A percentile compares a stretch with the other conserved stretches of the same genome.
Conservation (phyloP, 306 rosid genomes). For the Clitoria ternatea region DNA sequence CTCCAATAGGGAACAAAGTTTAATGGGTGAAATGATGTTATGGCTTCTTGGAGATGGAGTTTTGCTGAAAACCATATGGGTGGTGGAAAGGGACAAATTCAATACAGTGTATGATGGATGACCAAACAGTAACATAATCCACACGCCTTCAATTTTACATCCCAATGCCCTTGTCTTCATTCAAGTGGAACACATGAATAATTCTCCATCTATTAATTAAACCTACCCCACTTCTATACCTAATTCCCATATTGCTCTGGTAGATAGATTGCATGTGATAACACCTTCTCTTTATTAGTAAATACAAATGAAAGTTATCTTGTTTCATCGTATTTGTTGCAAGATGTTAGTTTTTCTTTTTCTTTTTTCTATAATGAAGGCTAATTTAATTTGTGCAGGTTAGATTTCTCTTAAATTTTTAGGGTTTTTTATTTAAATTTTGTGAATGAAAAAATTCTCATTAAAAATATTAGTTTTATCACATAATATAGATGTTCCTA, state of each 20-base stretch:
- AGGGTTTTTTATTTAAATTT: no score
- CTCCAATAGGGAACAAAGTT: conserved; percentile 28
- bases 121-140: conserved; percentile 38
- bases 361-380: no score
- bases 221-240: conserved; percentile 14
- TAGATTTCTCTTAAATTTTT: no score
- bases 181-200: conserved; percentile 34
- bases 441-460: no score
- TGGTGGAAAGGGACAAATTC: conserved; percentile 39
- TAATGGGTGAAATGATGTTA: conserved; percentile 34
- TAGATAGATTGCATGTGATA: conserved; percentile 13
- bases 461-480: no score
- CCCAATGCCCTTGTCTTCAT: conserved; percentile 48
- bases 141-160: conserved; percentile 31
- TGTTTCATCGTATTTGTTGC: conserved; percentile 17
- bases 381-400: no score
- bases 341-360: not conserved
- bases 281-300: not conserved
- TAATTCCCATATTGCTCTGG: not conserved
- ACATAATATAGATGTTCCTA: no score
- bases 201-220: conserved; percentile 19
- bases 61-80: conserved; percentile 38
- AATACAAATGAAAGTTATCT: conserved; percentile 17
- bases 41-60: conserved; percentile 65
- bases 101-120: conserved; percentile 29